Conservation (phyloP, 495 filamentous ascomycete genomes). For the Aspergillus conjunctus region DNA sequence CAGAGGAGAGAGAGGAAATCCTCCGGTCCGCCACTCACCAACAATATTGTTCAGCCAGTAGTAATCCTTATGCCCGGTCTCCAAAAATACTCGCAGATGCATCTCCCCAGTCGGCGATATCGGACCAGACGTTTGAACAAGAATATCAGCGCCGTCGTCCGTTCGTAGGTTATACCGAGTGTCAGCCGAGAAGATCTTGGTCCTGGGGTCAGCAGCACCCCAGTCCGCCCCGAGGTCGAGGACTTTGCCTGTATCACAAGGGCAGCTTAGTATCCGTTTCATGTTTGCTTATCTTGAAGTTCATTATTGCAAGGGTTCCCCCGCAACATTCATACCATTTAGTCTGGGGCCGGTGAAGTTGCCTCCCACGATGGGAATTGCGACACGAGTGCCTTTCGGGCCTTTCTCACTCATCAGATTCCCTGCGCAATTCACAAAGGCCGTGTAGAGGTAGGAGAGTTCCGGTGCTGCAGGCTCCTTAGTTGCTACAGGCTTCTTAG, state of each 20-base stretch:
- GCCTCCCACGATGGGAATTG: constrained; percentile 37
- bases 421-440: constrained; percentile 29
- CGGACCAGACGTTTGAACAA: constrained; percentile 32
- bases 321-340: constrained; percentile 19
- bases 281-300: too few relatives aligned
- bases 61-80: constrained; percentile 33
- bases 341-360: constrained; percentile 37
- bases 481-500: not conserved
- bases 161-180: constrained; percentile 39
- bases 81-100: constrained; percentile 34
- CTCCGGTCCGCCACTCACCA: constrained; percentile 23
- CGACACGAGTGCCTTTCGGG: constrained; percentile 28
- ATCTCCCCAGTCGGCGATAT: constrained; percentile 27
- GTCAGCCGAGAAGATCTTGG: constrained; percentile 35
- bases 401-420: constrained; percentile 26
- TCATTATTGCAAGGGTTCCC: too few relatives aligned
- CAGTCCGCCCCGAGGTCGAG: constrained; percentile 38
- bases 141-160: constrained; percentile 35
- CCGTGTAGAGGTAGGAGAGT: constrained; percentile 35
- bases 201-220: constrained; percentile 32
- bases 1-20: not conserved
- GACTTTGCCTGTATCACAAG: constrained; percentile 28
- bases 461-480: constrained; percentile 20
- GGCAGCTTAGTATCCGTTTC: not conserved
- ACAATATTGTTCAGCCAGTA: constrained; percentile 42